These are phyloP conservation scores for Aquanectria penicillioides DNA, from an alignment of 2,329 filamentous ascomycete species.

Conservation along the genomic window DNA sequence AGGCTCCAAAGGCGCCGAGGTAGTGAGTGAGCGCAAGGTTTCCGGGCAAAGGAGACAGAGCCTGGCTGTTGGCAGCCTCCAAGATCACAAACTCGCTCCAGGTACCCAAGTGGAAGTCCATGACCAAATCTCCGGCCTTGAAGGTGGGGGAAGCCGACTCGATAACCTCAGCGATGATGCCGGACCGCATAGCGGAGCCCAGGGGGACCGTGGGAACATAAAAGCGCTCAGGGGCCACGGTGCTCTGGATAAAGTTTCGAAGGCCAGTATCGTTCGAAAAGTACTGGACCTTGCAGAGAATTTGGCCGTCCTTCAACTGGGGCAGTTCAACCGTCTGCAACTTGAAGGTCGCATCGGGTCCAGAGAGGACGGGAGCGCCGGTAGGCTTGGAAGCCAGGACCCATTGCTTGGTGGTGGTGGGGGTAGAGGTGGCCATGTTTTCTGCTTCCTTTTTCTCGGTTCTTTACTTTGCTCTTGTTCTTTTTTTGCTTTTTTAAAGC, in stretches of 20 bases:
- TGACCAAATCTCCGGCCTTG: slow-evolving; percentile 41
- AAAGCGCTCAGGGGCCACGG: slow-evolving; percentile 40
- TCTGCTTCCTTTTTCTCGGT: neutral
- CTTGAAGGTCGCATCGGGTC: slow-evolving; percentile 41
- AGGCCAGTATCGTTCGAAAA: slow-evolving; percentile 44
- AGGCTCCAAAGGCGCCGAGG: slow-evolving; percentile 43
- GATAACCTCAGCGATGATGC: slow-evolving; percentile 42
- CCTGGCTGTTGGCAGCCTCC: slow-evolving; percentile 39
- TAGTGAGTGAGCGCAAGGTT: slow-evolving; percentile 39
- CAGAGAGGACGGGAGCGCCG: slow-evolving; percentile 38
- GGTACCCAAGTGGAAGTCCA: slow-evolving; percentile 43
- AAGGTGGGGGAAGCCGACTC: slow-evolving; percentile 38
- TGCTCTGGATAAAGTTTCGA: slow-evolving; percentile 43
- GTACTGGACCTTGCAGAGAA: slow-evolving; percentile 41
- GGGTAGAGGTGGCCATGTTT: slow-evolving; percentile 34
- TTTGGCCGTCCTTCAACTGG: slow-evolving; percentile 38
- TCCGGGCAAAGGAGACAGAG: slow-evolving; percentile 37
- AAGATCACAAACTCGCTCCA: slow-evolving; percentile 43
- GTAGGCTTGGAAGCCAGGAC: slow-evolving; percentile 40
- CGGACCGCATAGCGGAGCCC: slow-evolving; percentile 42
- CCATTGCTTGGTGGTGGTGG: slow-evolving; percentile 45
- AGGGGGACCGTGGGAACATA: slow-evolving; percentile 43
- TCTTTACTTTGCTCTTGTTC: neutral
- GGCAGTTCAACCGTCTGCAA: slow-evolving; percentile 38
- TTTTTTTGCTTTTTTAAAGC: slow-evolving; percentile 11